Percentiles rank a stretch among this genome's conserved stretches.
Evolutionary conservation across 257 asterid genomes (phyloP).

Genomic region (Knoxia roxburghii): DNA sequence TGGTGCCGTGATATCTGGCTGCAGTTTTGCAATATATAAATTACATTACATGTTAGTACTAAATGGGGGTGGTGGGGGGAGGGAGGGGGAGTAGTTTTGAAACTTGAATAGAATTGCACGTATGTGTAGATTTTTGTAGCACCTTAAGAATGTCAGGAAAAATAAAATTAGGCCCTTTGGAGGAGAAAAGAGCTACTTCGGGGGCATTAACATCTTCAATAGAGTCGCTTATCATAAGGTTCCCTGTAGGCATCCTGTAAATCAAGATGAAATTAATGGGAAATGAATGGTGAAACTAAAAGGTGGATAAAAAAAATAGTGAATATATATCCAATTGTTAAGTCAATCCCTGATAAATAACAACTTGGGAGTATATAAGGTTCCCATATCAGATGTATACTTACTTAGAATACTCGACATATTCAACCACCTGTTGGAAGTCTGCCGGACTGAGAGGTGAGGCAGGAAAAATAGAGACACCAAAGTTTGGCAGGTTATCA

Average conservation of each 20-base stretch:
- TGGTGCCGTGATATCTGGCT: slow-evolving; percentile 30
- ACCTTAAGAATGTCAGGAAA: slow-evolving; percentile 21
- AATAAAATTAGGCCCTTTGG: slow-evolving; percentile 16
- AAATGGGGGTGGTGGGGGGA: too few species aligned
- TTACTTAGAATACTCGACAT: slow-evolving; percentile 16
- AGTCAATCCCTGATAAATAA: too few species aligned
- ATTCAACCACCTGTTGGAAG: not conserved
- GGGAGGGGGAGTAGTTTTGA: too few species aligned
- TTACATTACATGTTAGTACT: too few species aligned
- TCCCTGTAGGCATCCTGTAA: slow-evolving; percentile 10
- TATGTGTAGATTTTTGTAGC: not conserved
- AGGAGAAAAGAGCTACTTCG: slow-evolving; percentile 17
- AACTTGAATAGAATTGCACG: not conserved
- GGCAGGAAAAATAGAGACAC: slow-evolving; percentile 24
- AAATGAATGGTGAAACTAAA: not conserved
- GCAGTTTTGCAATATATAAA: not conserved
- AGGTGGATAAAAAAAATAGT: not conserved
- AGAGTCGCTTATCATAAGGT: not conserved
- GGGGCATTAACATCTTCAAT: slow-evolving; percentile 5
- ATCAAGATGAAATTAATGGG: not conserved
- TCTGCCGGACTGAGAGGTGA: not conserved
- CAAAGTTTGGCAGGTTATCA: not conserved
- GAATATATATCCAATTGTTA: not conserved
- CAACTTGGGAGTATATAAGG: not conserved
- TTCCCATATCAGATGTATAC: not conserved